Evolutionary conservation across 2,329 filamentous ascomycete genomes (phyloP).

Genomic region (Diaporthe sp.): DNA sequence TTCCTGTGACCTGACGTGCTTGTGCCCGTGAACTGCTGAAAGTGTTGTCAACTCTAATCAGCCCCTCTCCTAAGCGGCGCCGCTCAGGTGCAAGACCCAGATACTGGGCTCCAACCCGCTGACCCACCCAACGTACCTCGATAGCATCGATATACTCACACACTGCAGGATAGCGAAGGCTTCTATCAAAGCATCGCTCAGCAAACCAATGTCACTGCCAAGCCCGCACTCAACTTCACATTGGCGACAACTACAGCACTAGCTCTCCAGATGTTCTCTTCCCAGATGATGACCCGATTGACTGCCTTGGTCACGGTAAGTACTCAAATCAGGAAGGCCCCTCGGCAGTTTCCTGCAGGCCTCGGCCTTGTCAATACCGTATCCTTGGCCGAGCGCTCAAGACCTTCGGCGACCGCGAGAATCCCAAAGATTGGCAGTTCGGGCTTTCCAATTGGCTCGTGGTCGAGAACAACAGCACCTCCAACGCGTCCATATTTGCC

Average conservation of each 20-base stretch:
- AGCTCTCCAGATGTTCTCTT: conserved; percentile 32
- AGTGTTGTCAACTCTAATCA: not conserved
- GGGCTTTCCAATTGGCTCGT: not conserved
- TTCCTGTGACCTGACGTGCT: not conserved
- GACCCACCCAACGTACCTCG: not conserved
- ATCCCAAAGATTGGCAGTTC: not conserved
- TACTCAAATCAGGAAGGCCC: conserved; percentile 40
- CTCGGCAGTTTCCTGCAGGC: conserved; percentile 27
- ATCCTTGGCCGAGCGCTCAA: conserved; percentile 11
- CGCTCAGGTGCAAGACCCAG: not conserved
- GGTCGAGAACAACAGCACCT: not conserved
- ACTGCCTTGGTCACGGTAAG: conserved; percentile 41
- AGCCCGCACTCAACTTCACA: conserved; percentile 25
- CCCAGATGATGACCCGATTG: conserved; percentile 49
- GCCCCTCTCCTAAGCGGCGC: not conserved
- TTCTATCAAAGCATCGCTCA: conserved; percentile 8
- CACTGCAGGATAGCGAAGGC: not conserved
- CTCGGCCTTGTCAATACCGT: not conserved
- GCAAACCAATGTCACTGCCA: not conserved
- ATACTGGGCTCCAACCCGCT: not conserved
- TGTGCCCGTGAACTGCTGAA: too few relatives aligned
- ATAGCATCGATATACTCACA: too few relatives aligned
- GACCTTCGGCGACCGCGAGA: not conserved
- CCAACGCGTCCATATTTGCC: not conserved
- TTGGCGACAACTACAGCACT: conserved; percentile 44